Evolutionary conservation across 2,329 filamentous ascomycete species (phyloP), one percentile per base, ranked within the genome.

Genomic region (Cryphonectria parasitica): DNA sequence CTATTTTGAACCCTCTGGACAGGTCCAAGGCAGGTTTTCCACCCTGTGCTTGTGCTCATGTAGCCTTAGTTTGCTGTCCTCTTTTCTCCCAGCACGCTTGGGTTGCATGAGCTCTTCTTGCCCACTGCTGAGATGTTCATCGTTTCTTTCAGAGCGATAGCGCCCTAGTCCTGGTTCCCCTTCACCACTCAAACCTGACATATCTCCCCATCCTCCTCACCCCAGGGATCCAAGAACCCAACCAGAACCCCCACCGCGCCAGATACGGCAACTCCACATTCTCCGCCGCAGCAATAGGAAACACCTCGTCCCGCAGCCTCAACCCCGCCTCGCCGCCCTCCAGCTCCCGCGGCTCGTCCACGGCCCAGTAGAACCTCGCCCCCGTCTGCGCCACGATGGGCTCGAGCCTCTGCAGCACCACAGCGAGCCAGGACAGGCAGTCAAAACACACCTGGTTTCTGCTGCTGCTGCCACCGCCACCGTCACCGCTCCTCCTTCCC

Each of bases 381-480:
- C 66, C 66, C 25, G 71, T 72, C 25, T 52, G 70, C n/a, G 62
- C 8, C 2, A 69, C 4, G 31, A 72, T 69, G 49, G 69, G 69
- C 31, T 71, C 69, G 1, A 72, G 11, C 34, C 36, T 60, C 43
- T 72, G 71, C 19, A 54, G 17, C 58, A 64, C 13, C 2, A 72
- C 1, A 1, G 43, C 15, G 25, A 63, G 3, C 69, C 62, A 69
- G 36, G 68, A 64, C n/a, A 71, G 6, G 43, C 69, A 71, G 66
- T 72, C 71, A 28, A 72, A 71, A 6, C 43, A 67, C 69, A 72
- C 49, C 63, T 71, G 71, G 52, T 70, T 70, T 10, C 34, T 31
- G 13, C 52, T 25, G n/a, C 56, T 45, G 58, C 56, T 61, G 56
- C 28, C 6, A 5, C 64, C 17, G 43, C 17, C 8, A 10, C 36